Evolutionary conservation across 2,329 filamentous ascomycete species (phyloP), one percentile per base, ranked within the genome.

Genomic region (Diaporthe aspalathi): DNA sequence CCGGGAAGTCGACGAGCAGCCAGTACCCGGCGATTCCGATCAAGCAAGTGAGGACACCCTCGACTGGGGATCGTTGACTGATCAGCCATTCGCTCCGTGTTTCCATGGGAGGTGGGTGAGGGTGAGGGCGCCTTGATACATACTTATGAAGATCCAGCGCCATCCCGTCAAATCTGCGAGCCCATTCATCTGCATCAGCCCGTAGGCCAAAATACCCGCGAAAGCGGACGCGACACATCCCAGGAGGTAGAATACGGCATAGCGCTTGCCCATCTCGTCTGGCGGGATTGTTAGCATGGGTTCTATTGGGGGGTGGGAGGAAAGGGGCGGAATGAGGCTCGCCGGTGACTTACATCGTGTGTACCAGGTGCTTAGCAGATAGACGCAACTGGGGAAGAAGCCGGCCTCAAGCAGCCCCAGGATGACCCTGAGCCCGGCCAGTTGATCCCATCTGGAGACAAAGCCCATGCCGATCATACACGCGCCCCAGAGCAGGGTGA

Each of bases 361-460:
- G 77, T 92, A 93, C 91, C 91, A 94, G 45, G 90, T 92, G 72
- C 88, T 91, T n/a, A 94, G 85, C 7, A 94, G 82, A 76, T 93
- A 94, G 0, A 92, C 90, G 65, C 88, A 91, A 66, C 88, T 88
- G 0, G 91, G 91, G 79, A 93, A 94, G 80, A 92, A 93, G 0
- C 91, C 89, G n/a, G 89, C 88, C 78, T 93, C 91, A 32, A 93
- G 84, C 2, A 91, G 73, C 62, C 91, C 92, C 20, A 92, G 83
- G 1, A 93, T 68, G 0, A 90, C 80, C 54, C 91, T 83, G 49
- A 91, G 79, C 0, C 82, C 89, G 0, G 88, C 82, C 68, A 93
- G 79, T 29, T 86, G 78, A 1, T 78, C 75, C 81, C 86, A 91
- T 16, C 81, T 81, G 47, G 85, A 80, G 56, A 86, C 83, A 71